Evolutionary conservation across 2,329 filamentous ascomycete species (phyloP), one percentile per base, ranked within the genome.

Genomic region (Penicillium paneum): DNA sequence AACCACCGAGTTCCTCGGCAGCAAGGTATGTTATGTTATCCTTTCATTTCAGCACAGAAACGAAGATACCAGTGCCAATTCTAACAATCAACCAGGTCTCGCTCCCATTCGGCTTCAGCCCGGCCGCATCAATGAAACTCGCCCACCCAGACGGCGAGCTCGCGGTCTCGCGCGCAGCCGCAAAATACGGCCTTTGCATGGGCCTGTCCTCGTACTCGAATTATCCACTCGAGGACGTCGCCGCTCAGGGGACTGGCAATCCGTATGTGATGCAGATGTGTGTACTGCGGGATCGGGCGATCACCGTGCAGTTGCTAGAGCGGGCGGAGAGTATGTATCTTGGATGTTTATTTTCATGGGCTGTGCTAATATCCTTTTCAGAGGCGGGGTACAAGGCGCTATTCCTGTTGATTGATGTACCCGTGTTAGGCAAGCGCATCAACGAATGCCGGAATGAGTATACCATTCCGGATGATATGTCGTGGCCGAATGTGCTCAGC

Each of bases 191-290:
- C 3, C 67, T 81, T 12, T 64, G 70, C 55, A 81, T 81, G 79
- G 79, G 72, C 1, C 66, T 82, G 12, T 80, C 76, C 0, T 75
- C 71, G 1, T 82, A 76, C 52, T 71, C 79, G 5, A 81, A 74
- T 13, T 70, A 71, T 31, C 65, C 71, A 0, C 64, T 81, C 17
- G 77, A 80, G 55, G 76, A 81, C 8, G 79, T 83, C 0, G 67
- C 71, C 2, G 64, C 68, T 0, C 68, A 78, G 35, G 67, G 67
- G 2, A 67, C 70, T 0, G 73, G 70, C 8, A 79, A 75, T 49
- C 74, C 79, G 0, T 78, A 81, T 56, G 75, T 74, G n/a, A 79
- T 84, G 66, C 82, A 85, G 63, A 69, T 84, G 58, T 81, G 78
- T 61, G 72, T 82, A 11, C 67, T 83, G 48, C 77, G 78, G 59